A percentile compares a stretch with the other conserved stretches of the same genome.
These are phyloP conservation scores for Orbilia javanica DNA, from an alignment of 2,329 filamentous ascomycete genomes.

Conservation along the genomic window DNA sequence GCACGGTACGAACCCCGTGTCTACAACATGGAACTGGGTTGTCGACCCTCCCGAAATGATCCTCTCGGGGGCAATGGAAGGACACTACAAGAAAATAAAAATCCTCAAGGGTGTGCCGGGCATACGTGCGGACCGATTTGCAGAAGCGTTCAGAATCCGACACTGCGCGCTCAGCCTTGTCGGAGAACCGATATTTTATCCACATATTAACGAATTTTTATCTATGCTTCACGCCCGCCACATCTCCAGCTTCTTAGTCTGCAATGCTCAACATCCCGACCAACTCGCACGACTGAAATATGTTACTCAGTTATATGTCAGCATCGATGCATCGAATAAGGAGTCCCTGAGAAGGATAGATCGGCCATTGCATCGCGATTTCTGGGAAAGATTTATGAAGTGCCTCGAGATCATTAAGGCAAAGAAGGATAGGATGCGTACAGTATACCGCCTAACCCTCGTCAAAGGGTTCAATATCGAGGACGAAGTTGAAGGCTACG, in stretches of 20 bases:
- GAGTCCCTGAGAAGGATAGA: conserved; percentile 91
- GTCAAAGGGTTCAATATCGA: conserved; percentile 99
- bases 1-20: conserved; percentile 95
- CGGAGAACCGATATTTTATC: conserved; percentile 98
- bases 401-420: conserved; percentile 90
- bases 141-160: conserved; percentile 90
- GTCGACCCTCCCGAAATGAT: conserved; percentile 91
- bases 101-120: conserved; percentile 95
- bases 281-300: conserved; percentile 84
- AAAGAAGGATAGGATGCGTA: conserved; percentile 85
- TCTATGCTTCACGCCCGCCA: conserved; percentile 83
- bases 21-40: conserved; percentile 96
- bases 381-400: conserved; percentile 94
- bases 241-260: conserved; percentile 95
- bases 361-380: conserved; percentile 91
- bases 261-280: conserved; percentile 95
- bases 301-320: conserved; percentile 95
- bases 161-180: conserved; percentile 94
- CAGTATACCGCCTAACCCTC: conserved; percentile 92
- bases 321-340: conserved; percentile 91
- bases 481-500: conserved; percentile 90
- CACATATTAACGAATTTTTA: conserved; percentile 93
- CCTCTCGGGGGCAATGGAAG: conserved; percentile 88
- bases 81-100: conserved; percentile 97
- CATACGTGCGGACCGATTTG: conserved; percentile 89